phyloP scores from a whole-genome alignment of 331 rosid species.

The Ulmus americana region DNA sequence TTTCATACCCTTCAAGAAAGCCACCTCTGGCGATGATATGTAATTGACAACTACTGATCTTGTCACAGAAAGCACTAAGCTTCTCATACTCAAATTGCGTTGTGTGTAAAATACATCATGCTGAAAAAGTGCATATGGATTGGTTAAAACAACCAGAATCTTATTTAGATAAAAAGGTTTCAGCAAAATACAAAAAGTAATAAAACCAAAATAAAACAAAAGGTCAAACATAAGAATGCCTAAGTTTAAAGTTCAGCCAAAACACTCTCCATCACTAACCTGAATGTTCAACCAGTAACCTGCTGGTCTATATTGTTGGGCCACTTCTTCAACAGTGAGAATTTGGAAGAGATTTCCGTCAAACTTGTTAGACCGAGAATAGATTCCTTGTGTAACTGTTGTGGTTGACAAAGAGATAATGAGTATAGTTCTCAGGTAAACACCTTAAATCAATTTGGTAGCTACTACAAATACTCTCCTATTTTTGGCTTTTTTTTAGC shows the following conservation, averaged over 20 bases:
- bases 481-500: no score
- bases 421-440: not conserved
- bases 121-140: conserved; percentile 44
- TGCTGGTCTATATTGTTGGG: conserved; percentile 7
- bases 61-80: conserved; percentile 40
- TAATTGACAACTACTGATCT: conserved; percentile 36
- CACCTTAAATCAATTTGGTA: not conserved
- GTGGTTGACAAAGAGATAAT: conserved; percentile 21
- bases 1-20: conserved; percentile 52
- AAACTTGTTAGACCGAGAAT: conserved; percentile 37
- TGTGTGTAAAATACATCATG: conserved; percentile 58
- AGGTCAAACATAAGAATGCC: conserved; percentile 1
- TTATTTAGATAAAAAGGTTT: no score
- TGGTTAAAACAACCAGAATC: conserved; percentile 12
- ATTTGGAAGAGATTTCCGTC: conserved; percentile 34
- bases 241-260: not conserved
- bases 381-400: conserved; percentile 71
- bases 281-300: conserved; percentile 80
- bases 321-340: conserved; percentile 37
- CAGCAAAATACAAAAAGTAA: not conserved
- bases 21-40: conserved; percentile 86
- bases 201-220: not conserved
- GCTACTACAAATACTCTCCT: no score
- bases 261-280: conserved; percentile 41
- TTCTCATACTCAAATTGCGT: conserved; percentile 77